Base-by-base conservation (phyloP, 495 filamentous ascomycete species). In the Collariella sp. region DNA sequence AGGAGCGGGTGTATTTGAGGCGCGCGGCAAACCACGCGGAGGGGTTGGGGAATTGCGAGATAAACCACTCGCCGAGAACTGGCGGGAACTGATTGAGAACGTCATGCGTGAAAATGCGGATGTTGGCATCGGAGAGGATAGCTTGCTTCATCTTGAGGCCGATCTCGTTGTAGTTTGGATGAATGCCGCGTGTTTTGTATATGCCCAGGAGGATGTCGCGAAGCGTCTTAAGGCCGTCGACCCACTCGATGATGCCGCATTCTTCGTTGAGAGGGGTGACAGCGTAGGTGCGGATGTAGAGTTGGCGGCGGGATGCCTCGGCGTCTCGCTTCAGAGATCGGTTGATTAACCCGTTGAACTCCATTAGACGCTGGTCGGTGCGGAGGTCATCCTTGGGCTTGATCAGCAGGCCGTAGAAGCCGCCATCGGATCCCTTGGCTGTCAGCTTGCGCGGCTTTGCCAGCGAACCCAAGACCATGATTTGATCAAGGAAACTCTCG, bases 261-360 rank as follows among this genome's bases (percentile, higher is more conserved):
- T 97, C 93, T 69, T 99, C 93, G 63, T 96, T 97, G 42, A 99
- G 72, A 11, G 93, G 93, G 4, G 91, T 96, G 29, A 99, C 93
- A 16, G 86, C 87, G 62, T 99, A 97, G 4, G 93, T 97, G 67
- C 89, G 90, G 69, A 99, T 95, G 63, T 96, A 87, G 70, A 75
- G 64, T 42, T 72, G 87, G 36, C 93, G 80, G 65, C 85, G 85
- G 70, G 87, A 91, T 10, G 88, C 84, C 63, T 96, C 91, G 15
- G 89, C 84, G 61, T 97, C 91, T 56, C 85, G 81, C 62, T 95
- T 94, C 29, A 99, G 70, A 22, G 89, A 87, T 52, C 94, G 80
- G 64, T 97, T 96, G 71, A 99, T 95, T 84, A 96, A 91, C 52
- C 85, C 83, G 65, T 96, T 96, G 77, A 97, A 99, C 65, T 97